Base-by-base conservation (phyloP, 352 stramenopile genomes). In the Globisporangium nagaii region DNA sequence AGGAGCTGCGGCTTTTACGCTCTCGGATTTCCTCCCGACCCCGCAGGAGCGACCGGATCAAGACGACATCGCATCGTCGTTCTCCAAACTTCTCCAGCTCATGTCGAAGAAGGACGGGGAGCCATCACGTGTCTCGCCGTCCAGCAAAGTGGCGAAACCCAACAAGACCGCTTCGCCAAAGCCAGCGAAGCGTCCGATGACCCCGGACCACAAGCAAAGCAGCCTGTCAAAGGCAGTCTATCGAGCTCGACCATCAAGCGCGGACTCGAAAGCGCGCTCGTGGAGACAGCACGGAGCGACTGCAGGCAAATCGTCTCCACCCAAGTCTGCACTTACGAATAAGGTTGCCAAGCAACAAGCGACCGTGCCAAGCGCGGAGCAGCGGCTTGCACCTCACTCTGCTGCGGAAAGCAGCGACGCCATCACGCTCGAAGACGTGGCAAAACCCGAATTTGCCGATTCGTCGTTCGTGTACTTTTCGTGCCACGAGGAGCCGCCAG, bases 391-490 rank as follows among this genome's bases (percentile, higher is more conserved):
- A n/a, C n/a, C n/a, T n/a, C n/a, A n/a, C 32, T 34, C 37, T 1
- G 17, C 20, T 15, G 31, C 11, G 27, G 15, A 20, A 27, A 27
- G 3, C 47, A 47, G 12, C 37, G 20, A 34, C 8, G 17, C 3
- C 25, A 28, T 27, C n/a, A 6, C 7, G 24, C 19, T 28, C 10
- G 37, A 46, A 8, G 45, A 39, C 22, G 31, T 13, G n/a, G 40
- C 35, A 25, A 58, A 52, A 34, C 68, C 35, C 24, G 65, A 66
- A 22, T 71, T 70, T 58, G 53, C 58, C 27, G 53, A 67, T 56
- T 58, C 30, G 0, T 65, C 64, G 13, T 65, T 71, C 37, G 66
- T 73, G 22, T 79, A 68, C 50, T 67, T 79, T 44, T 30, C 53
- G 8, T 71, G 58, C 40, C 36, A 51, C 0, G 58, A 74, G 32